Evolutionary conservation across 2,329 filamentous ascomycete genomes (phyloP), one percentile per base, ranked within the genome.

Genomic region (Colletotrichum australisinense): DNA sequence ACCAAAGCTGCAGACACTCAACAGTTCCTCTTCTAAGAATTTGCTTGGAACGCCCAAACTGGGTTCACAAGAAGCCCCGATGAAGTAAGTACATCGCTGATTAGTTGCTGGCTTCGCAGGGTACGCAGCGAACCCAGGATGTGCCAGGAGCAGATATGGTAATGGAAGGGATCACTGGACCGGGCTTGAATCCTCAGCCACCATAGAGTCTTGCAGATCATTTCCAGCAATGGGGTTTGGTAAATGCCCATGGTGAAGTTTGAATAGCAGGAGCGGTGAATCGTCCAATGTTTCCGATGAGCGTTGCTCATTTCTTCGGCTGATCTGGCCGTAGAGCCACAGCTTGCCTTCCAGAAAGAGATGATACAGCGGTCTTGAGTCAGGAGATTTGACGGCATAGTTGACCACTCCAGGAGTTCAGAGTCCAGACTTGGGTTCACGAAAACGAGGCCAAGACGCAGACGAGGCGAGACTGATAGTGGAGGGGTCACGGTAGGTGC

Each of bases 281-380:
- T 32, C 35, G 53, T 35, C 30, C 42, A 24, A 35, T 69, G 58
- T 63, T 64, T 64, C 69, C 66, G 53, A 72, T 53, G 38, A 14
- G 6, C 24, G 32, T 12, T 38, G 11, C 26, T 30, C 46, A 22
- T 19, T n/a, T 35, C 2, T 11, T 49, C 52, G 30, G 52, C 57
- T 30, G 28, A 58, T 42, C 52, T 46, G 52, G 24, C 2, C 22
- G 12, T n/a, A 26, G 28, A 19, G 12, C 35, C 3, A 9, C 11
- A 30, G 14, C 58, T 11, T 69, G 8, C 26, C 42, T 73, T 57
- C 38, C 46, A 38, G 28, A 56, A 65, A 7, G 38, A 22, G 9
- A 35, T 19, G 42, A 52, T 14, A 24, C 19, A 60, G 59, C 14
- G 28, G 6, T 5, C 19, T 64, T 57, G 66, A 70, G 66, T 73